Conservation (phyloP, 345 rosid genomes). For the Noccaea caerulescens region DNA sequence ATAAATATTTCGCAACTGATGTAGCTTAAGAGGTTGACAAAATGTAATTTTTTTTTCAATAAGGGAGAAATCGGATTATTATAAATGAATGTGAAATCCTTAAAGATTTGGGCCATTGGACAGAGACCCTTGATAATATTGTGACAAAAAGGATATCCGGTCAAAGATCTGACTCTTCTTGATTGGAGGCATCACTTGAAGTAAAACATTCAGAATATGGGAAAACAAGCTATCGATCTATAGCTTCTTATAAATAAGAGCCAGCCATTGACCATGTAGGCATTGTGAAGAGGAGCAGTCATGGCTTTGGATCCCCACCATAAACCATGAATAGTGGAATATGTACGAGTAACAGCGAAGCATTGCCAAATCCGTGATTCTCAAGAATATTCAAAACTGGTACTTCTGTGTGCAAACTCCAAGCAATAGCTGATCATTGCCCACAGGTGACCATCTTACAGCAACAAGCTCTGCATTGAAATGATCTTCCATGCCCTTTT, state of each 20-base stretch:
- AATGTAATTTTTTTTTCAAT: background rate
- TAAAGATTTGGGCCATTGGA: too few species aligned
- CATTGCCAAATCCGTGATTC: constrained; percentile 65
- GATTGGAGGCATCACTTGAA: too few species aligned
- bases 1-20: constrained; percentile 11
- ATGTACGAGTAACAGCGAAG: constrained; percentile 63
- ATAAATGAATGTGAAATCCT: background rate
- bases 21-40: constrained; percentile 25
- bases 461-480: constrained; percentile 55
- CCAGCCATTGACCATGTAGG: constrained; percentile 62
- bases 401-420: constrained; percentile 69
- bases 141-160: too few species aligned
- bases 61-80: constrained; percentile 1
- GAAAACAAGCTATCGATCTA: constrained; percentile 35
- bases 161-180: too few species aligned
- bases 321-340: constrained; percentile 57
- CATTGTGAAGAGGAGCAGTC: constrained; percentile 62
- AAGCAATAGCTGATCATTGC: constrained; percentile 68
- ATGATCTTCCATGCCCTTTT: constrained; percentile 58
- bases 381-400: constrained; percentile 46
- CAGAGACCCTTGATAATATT: too few species aligned
- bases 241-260: constrained; percentile 46
- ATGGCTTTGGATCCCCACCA: constrained; percentile 68
- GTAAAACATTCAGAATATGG: too few species aligned
- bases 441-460: constrained; percentile 71